A percentile compares a stretch with the other conserved stretches of the same genome.
These are phyloP conservation scores for Acidiella bohemica DNA, from an alignment of 495 filamentous ascomycete genomes.

Conservation along the genomic window DNA sequence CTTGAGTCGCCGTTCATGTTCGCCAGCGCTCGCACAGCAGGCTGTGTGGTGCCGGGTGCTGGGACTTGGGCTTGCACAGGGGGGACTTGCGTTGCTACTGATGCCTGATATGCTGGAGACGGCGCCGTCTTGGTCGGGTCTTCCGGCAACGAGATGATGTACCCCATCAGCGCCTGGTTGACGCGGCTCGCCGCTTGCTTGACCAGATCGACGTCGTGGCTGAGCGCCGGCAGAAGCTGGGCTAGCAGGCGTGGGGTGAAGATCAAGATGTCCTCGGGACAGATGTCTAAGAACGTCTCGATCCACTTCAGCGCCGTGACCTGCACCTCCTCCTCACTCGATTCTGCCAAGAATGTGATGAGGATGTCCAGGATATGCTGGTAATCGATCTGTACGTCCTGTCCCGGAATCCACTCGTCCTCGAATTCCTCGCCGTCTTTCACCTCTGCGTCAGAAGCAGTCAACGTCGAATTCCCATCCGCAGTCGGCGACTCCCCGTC, in stretches of 20 bases:
- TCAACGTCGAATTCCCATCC: slow-evolving; percentile 13
- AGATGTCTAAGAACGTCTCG: slow-evolving; percentile 91
- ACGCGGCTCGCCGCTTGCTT: slow-evolving; percentile 77
- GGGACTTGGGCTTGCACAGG: slow-evolving; percentile 19
- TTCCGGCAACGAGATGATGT: slow-evolving; percentile 81
- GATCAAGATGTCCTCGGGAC: slow-evolving; percentile 89
- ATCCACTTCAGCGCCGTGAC: slow-evolving; percentile 90
- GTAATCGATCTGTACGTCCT: slow-evolving; percentile 92
- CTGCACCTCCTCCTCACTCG: slow-evolving; percentile 77
- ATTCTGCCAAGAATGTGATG: slow-evolving; percentile 69
- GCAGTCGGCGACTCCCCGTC: slow-evolving; percentile 2
- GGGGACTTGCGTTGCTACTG: slow-evolving; percentile 27
- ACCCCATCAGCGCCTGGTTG: slow-evolving; percentile 78
- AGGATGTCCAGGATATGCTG: slow-evolving; percentile 84
- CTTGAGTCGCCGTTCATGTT: slow-evolving; percentile 9
- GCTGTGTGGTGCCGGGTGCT: not conserved
- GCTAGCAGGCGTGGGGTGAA: slow-evolving; percentile 87
- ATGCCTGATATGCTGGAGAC: not conserved
- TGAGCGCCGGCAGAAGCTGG: slow-evolving; percentile 87
- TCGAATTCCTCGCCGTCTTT: slow-evolving; percentile 53
- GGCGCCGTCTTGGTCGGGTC: slow-evolving; percentile 34
- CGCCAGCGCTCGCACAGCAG: slow-evolving; percentile 1
- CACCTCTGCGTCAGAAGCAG: slow-evolving; percentile 27
- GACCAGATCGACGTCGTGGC: slow-evolving; percentile 76
- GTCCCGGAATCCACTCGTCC: slow-evolving; percentile 91